Conservation (phyloP, 1,139 yeast genomes). For the Debaryomyces udenii region DNA sequence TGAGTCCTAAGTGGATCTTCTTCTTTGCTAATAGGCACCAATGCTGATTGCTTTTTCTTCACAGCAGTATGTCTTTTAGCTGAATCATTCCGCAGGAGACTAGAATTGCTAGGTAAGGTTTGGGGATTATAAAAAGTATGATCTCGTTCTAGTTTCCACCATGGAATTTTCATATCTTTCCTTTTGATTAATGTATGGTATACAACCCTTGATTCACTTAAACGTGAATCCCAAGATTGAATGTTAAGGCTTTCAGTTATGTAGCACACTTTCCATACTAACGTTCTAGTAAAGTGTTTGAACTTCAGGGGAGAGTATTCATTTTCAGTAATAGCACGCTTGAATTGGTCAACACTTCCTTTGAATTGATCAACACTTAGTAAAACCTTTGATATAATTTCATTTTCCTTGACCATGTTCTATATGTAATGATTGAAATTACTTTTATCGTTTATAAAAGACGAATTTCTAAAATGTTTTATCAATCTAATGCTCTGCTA, state of each 20-base stretch:
- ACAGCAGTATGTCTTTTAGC: slow-evolving; percentile 9
- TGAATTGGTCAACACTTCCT: slow-evolving; percentile 33
- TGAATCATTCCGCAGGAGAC: slow-evolving; percentile 15
- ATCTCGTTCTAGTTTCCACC: slow-evolving; percentile 39
- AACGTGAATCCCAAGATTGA: slow-evolving; percentile 35
- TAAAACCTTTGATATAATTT: slow-evolving; percentile 40
- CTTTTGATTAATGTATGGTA: slow-evolving; percentile 39
- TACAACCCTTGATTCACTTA: slow-evolving; percentile 37
- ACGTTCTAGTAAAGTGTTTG: slow-evolving; percentile 32
- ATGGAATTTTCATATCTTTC: slow-evolving; percentile 42
- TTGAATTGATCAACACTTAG: slow-evolving; percentile 44
- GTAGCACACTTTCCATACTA: slow-evolving; percentile 44
- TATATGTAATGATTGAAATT: neutral
- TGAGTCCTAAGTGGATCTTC: slow-evolving; percentile 11
- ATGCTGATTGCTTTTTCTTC: slow-evolving; percentile 19
- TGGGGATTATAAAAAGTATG: slow-evolving; percentile 29
- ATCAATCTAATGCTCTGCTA: neutral
- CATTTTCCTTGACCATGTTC: slow-evolving; percentile 37
- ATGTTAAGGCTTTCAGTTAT: slow-evolving; percentile 44
- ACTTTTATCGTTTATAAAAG: neutral
- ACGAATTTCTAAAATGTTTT: neutral
- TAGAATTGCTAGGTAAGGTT: slow-evolving; percentile 19
- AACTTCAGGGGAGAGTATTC: slow-evolving; percentile 31
- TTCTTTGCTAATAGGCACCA: slow-evolving; percentile 15
- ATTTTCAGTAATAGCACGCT: slow-evolving; percentile 35